Conservation (phyloP, 768 basidiomycete species). For the Cubamyces sp. region DNA sequence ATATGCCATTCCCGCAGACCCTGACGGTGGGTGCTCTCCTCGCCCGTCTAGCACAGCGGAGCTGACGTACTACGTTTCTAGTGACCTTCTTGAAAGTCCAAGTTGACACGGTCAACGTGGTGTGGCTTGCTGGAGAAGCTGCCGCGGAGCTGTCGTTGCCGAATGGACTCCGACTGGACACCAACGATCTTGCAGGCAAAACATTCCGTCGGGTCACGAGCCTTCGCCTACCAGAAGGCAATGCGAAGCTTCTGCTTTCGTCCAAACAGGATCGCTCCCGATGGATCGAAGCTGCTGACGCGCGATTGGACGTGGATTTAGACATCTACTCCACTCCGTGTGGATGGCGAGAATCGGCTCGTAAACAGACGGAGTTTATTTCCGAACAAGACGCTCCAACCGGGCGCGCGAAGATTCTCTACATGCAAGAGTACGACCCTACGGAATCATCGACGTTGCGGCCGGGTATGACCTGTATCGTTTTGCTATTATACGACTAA, state of each 20-base stretch:
- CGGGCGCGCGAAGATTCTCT: slow-evolving; percentile 60
- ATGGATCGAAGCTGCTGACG: slow-evolving; percentile 71
- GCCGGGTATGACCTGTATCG: slow-evolving; percentile 28
- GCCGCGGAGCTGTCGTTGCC: slow-evolving; percentile 60
- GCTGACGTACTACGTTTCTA: slow-evolving; percentile 35
- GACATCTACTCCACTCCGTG: slow-evolving; percentile 72
- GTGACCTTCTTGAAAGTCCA: slow-evolving; percentile 85
- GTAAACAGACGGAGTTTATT: slow-evolving; percentile 67
- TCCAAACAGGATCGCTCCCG: slow-evolving; percentile 42
- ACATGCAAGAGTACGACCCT: slow-evolving; percentile 38
- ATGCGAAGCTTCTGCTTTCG: slow-evolving; percentile 54
- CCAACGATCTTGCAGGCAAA: slow-evolving; percentile 75
- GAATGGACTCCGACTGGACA: slow-evolving; percentile 64
- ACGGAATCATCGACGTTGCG: slow-evolving; percentile 14
- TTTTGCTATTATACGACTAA: slow-evolving; percentile 9
- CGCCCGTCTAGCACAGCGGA: neutral
- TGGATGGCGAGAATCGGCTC: slow-evolving; percentile 55
- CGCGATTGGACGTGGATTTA: slow-evolving; percentile 56
- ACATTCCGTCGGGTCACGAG: slow-evolving; percentile 67
- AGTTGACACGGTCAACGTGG: slow-evolving; percentile 55
- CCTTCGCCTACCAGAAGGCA: slow-evolving; percentile 56
- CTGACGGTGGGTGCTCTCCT: slow-evolving; percentile 65
- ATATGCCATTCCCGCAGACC: slow-evolving; percentile 63
- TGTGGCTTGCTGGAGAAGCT: slow-evolving; percentile 56
- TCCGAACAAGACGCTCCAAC: slow-evolving; percentile 71